A percentile compares a stretch with the other conserved stretches of the same genome.
Evolutionary conservation across 805 yeast species (phyloP).

Genomic region (Teunomyces kruisii): DNA sequence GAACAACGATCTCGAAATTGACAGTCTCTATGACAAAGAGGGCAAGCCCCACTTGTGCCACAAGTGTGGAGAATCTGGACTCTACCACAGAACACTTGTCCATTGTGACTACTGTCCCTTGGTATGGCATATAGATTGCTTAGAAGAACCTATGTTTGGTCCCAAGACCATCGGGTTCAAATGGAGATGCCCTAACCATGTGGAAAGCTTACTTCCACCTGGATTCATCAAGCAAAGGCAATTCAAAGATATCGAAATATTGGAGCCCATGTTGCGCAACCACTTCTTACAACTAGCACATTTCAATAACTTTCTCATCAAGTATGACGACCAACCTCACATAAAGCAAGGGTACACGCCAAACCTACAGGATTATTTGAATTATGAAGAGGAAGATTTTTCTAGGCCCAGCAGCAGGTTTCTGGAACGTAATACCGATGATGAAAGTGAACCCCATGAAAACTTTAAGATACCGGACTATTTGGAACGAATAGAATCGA

Average conservation of each 20-base stretch:
- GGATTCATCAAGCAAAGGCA: slow-evolving; percentile 40
- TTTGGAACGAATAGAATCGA: slow-evolving; percentile 21
- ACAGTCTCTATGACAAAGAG: slow-evolving; percentile 61
- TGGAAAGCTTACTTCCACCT: slow-evolving; percentile 47
- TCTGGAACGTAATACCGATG: slow-evolving; percentile 12
- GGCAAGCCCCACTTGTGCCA: slow-evolving; percentile 74
- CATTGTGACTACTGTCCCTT: slow-evolving; percentile 83
- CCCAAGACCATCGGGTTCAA: slow-evolving; percentile 72
- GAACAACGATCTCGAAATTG: slow-evolving; percentile 58
- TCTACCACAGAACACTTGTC: slow-evolving; percentile 52
- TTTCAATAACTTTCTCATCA: slow-evolving; percentile 28
- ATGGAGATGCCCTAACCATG: slow-evolving; percentile 93
- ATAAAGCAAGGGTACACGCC: slow-evolving; percentile 19
- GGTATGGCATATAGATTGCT: slow-evolving; percentile 88
- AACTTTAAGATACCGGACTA: slow-evolving; percentile 29
- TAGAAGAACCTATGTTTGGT: slow-evolving; percentile 70
- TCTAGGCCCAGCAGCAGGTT: slow-evolving; percentile 9
- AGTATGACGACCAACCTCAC: slow-evolving; percentile 35
- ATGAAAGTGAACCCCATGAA: slow-evolving; percentile 1
- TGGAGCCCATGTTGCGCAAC: slow-evolving; percentile 50
- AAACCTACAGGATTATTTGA: slow-evolving; percentile 29
- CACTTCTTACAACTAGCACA: slow-evolving; percentile 32
- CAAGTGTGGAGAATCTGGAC: slow-evolving; percentile 71
- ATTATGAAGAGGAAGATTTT: slow-evolving; percentile 26
- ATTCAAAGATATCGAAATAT: slow-evolving; percentile 49